Base-by-base conservation (phyloP, 1,139 yeast genomes). In the Geotrichum macrosporum region DNA sequence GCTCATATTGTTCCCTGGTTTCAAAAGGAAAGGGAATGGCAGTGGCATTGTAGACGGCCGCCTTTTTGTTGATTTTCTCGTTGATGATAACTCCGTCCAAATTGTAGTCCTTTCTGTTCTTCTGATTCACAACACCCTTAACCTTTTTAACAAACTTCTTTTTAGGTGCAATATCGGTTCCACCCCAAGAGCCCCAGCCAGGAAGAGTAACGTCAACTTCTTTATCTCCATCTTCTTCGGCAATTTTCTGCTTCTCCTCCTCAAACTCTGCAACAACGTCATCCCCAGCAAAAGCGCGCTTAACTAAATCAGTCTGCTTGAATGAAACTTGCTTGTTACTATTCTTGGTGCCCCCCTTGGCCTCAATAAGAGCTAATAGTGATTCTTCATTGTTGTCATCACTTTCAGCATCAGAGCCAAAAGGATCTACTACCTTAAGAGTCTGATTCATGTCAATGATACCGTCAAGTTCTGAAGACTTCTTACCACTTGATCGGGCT, bases 261-360 rank as follows among this genome's bases (percentile, higher is more conserved):
- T 76, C 77, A 62, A 88, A 88, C 55, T 88, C 95, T 16, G 76
- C 75, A 18, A 82, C 83, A n/a, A 80, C 82, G 61, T 92, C 94
- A 66, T 92, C 99, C 20, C 97, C 97, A 2, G 96, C 97, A 73
- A 92, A 92, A 0, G 98, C 98, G 60, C 89, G 84, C 54, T 81
- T 78, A 52, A 87, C 86, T 41, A 92, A 73, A 49, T 87, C 92
- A 52, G 80, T 80, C 64, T 92, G 96, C 57, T 78, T 76, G 69
- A 92, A 86, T 72, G 76, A 67, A 44, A 62, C 50, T 12, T 51
- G 51, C 46, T 57, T 42, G 63, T 66, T 42, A 32, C 49, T 16
- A 41, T 37, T 42, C 24, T 37, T 50, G 13, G 42, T 62, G 65
- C 21, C 66, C 70, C 6, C 65, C 37, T 26, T 46, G 50, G 33